Evolutionary conservation across 768 basidiomycete species (phyloP), one percentile per base, ranked within the genome.

Genomic region (Cystobasidium onofrii): DNA sequence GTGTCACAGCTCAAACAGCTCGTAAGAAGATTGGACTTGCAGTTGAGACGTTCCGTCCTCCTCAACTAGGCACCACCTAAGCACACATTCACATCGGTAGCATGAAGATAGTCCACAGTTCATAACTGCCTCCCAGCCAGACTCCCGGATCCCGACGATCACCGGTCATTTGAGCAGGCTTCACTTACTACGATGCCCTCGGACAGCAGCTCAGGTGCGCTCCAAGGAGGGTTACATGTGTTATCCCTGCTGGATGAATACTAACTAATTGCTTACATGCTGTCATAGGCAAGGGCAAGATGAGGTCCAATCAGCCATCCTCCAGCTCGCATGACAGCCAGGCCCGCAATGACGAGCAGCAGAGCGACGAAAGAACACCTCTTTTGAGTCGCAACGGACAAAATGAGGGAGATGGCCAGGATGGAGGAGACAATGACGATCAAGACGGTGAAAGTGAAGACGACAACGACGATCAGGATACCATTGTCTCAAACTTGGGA

Each of bases 281-380:
- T n/a, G n/a, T 15, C 7, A 39, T 20, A 50, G 6, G 23, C 20
- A 60, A 60, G 25, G 57, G 57, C 57, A 60, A 29, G 57, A 12
- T 29, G 13, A 29, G 4, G 25, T 60, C 57, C 15, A 27, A 20
- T 29, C 57, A 34, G 29, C 57, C 23, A 4, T 60, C n/a, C n/a
- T n/a, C 57, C 6, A 27, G 23, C 57, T 60, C 57, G 15, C 10
- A 34, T 23, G 33, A 29, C 57, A 60, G 23, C 15, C 57, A 29
- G 57, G 13, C 29, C 57, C 25, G 33, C 25, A 60, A 61, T 20
- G 34, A 61, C 57, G 57, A 39, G 63, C 34, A 64, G 15, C 10
- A 67, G 50, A 10, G 29, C 44, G 23, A 31, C 50, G 65, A 67
- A 29, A 43, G 65, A n/a, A 67, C 65, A n/a, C 65, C 65, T 50